Percentiles rank a stretch among this genome's conserved stretches.
Evolutionary conservation across 371 early-diverging fungal species (phyloP).

Genomic region (Phascolomyces articulosus): DNA sequence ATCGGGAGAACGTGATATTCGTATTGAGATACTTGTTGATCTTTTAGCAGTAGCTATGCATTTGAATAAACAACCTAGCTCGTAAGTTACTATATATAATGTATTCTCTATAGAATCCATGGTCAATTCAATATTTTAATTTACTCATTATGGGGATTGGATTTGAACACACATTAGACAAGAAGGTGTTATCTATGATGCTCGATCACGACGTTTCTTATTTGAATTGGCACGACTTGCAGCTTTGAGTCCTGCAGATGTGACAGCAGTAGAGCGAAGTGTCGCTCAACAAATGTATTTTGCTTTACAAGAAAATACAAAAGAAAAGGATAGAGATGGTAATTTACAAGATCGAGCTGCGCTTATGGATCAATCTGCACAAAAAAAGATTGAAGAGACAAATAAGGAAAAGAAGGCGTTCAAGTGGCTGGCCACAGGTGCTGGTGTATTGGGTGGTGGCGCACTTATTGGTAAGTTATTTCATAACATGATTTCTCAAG

Average conservation of each 20-base stretch:
- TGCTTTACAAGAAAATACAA: slow-evolving; percentile 28
- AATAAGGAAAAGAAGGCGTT: slow-evolving; percentile 54
- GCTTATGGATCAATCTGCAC: slow-evolving; percentile 40
- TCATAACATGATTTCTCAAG: too few relatives aligned
- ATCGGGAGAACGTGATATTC: slow-evolving; percentile 31
- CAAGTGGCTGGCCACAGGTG: slow-evolving; percentile 64
- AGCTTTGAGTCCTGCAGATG: slow-evolving; percentile 23
- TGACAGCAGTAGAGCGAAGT: slow-evolving; percentile 41
- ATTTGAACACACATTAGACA: too few relatives aligned
- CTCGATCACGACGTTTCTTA: slow-evolving; percentile 39
- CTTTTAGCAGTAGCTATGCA: slow-evolving; percentile 29
- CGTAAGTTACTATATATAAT: slow-evolving; percentile 1
- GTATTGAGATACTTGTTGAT: slow-evolving; percentile 39
- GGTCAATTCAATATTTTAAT: too few relatives aligned
- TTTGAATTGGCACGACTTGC: slow-evolving; percentile 28
- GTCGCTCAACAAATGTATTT: slow-evolving; percentile 54
- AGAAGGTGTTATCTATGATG: slow-evolving; percentile 36
- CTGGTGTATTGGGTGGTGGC: slow-evolving; percentile 64
- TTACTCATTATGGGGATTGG: too few relatives aligned
- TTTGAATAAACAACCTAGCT: slow-evolving; percentile 9
- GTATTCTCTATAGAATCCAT: too few relatives aligned
- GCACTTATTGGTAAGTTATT: slow-evolving; percentile 65
- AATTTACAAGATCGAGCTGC: slow-evolving; percentile 15
- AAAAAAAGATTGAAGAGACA: slow-evolving; percentile 50
- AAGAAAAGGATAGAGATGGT: slow-evolving; percentile 7